Evolutionary conservation across 352 stramenopile species (phyloP), one percentile per base, ranked within the genome.

Genomic region (Phytophthora crassamura): DNA sequence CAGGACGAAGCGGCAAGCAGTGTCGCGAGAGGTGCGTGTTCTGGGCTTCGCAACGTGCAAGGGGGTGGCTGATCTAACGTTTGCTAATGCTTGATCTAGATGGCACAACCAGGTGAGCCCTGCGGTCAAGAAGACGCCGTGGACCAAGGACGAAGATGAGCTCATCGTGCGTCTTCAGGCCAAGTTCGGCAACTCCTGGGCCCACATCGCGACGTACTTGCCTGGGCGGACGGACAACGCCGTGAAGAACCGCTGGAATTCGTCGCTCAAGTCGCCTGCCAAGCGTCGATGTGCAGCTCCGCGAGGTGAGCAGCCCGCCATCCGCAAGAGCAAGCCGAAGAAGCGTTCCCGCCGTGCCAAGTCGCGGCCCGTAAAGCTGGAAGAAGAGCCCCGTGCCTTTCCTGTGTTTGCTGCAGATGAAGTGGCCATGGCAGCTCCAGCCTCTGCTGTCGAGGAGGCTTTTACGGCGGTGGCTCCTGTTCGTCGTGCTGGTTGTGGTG

Each of bases 191-290:
- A 99, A 99, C 67, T 85, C 91, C 20, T 99, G 98, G 98, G 94
- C 95, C 5, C 96, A 98, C 74, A 99, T 99, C 71, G 96, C 97
- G 0, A 95, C 98, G 70, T 78, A 89, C 15, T 74, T 99, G n/a
- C 94, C 95, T 16, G 97, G 97, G 2, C 80, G 97, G 4, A 96
- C 88, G 0, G 96, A 99, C 66, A 99, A 99, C 47, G 91, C 91
- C 3, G 97, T 99, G 45, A 99, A 99, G 78, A 99, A 99, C 69
- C 89, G 97, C 38, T 99, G 94, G 93, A 85, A 98, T 40, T 94
- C 87, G 18, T 95, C 87, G 18, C 79, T 95, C 65, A 92, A 94
- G 64, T 47, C 72, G 0, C 75, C 79, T 30, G 55, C 76, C 5
- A 89, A 89, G 65, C 51, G 54, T 59, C 22, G 22, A 25, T 25